Evolutionary conservation across 1,139 yeast species (phyloP).

Genomic region (Hyphopichia burtonii): DNA sequence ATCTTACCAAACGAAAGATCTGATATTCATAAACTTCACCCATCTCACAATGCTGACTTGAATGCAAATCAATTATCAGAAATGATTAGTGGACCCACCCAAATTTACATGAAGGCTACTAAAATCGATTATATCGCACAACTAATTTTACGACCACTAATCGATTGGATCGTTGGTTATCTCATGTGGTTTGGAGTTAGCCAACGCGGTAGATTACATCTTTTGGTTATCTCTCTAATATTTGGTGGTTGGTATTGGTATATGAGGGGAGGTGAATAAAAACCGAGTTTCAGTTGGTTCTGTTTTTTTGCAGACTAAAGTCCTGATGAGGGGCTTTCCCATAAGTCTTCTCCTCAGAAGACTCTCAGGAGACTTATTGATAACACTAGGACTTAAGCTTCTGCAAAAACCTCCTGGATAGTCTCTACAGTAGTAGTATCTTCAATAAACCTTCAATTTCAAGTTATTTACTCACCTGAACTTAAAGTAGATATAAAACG

Average conservation of each 20-base stretch:
- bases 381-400: too few relatives aligned
- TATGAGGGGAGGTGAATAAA: background rate
- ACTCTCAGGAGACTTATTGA: too few relatives aligned
- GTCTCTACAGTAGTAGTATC: too few relatives aligned
- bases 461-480: too few relatives aligned
- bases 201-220: slow-evolving; percentile 36
- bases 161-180: slow-evolving; percentile 40
- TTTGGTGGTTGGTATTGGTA: slow-evolving; percentile 3
- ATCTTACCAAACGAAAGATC: slow-evolving; percentile 27
- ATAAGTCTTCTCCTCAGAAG: too few relatives aligned
- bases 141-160: slow-evolving; percentile 23
- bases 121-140: slow-evolving; percentile 32
- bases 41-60: slow-evolving; percentile 2
- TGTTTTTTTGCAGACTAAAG: background rate
- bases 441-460: too few relatives aligned
- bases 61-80: background rate
- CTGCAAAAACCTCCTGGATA: too few relatives aligned
- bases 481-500: too few relatives aligned
- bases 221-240: slow-evolving; percentile 11
- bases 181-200: slow-evolving; percentile 41
- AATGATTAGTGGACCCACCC: slow-evolving; percentile 41
- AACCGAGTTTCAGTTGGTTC: too few relatives aligned
- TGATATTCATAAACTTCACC: slow-evolving; percentile 17
- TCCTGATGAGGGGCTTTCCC: too few relatives aligned
- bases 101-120: slow-evolving; percentile 44